Evolutionary conservation across 495 filamentous ascomycete genomes (phyloP), one percentile per base, ranked within the genome.

Genomic region (Penicillium waksmanii): DNA sequence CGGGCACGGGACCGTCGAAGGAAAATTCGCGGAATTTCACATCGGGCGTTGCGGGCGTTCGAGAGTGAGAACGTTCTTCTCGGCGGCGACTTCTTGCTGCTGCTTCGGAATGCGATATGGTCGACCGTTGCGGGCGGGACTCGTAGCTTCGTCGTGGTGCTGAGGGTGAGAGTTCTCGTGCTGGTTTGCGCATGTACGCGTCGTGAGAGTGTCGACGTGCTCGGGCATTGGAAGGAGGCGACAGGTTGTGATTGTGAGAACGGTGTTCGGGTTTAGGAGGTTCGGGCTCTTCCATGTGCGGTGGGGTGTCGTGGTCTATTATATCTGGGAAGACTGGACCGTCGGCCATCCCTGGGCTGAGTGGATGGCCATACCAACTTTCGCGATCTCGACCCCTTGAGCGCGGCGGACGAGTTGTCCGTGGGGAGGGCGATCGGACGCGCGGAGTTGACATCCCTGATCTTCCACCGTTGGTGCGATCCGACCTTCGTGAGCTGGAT

Each of bases 191-290:
- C 2, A 58, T 68, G 38, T 77, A 79, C 2, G 74, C 69, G 33
- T 80, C 77, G 51, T 80, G 77, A 1, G 77, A 80, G 59, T 80
- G 77, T 1, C 77, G 75, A 15, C 77, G 74, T 0, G 70, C 67
- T 21, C 66, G 56, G 5, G 67, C 63, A 19, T 58, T 33, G 2
- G 71, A 60, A 11, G 70, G 67, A 0, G 72, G 75, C 12, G 77
- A 75, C 0, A 78, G 59, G 35, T 76, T 63, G 15, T 60, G 64
- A 6, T 56, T 70, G 12, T 63, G 68, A 9, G 65, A 59, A 11
- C 57, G 58, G 25, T 62, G 58, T 53, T 51, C 52, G 49, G 66
- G 5, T 58, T 46, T 34, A 7, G 46, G 49, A 38, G 66, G 38
- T 17, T 66, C 55, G 44, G 60, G 38, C 31, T 65, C 38, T 15